Conservation (phyloP, 208 protist species). For the Leishmania mexicana region DNA sequence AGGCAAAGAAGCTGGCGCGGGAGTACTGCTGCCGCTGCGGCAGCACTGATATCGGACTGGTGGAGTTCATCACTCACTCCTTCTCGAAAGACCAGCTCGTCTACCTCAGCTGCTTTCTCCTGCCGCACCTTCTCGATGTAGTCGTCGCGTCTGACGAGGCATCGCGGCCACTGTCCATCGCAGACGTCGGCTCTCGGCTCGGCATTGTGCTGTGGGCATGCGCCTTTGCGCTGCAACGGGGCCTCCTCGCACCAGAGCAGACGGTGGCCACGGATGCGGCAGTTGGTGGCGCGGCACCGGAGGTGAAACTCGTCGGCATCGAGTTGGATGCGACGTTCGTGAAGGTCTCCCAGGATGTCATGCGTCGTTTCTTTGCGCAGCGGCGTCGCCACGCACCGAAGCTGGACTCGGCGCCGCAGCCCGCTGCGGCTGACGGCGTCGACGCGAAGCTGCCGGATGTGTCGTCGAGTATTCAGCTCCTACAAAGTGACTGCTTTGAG, state of each 20-base stretch:
- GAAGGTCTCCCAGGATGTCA: conserved; percentile 31
- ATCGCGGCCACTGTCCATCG: conserved; percentile 22
- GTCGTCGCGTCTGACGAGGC: background rate
- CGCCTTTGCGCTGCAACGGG: conserved; percentile 51
- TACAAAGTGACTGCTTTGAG: conserved; percentile 71
- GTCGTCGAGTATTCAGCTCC: conserved; percentile 23
- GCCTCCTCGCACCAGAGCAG: conserved; percentile 22
- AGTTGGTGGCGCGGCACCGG: background rate
- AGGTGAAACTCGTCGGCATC: conserved; percentile 23
- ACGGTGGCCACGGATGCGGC: background rate
- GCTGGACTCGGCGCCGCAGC: background rate
- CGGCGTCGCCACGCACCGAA: conserved; percentile 24
- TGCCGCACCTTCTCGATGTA: conserved; percentile 26
- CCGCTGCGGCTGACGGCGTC: background rate
- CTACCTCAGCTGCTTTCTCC: conserved; percentile 75
- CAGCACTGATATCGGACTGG: conserved; percentile 48
- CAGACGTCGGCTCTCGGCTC: conserved; percentile 84
- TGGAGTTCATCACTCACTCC: conserved; percentile 86
- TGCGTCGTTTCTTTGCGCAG: conserved; percentile 34
- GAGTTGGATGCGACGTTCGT: conserved; percentile 24
- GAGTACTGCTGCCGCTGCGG: conserved; percentile 78
- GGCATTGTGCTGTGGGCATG: conserved; percentile 71
- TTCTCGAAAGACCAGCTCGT: conserved; percentile 83
- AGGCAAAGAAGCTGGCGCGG: conserved; percentile 42
- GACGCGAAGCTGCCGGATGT: conserved; percentile 12